Evolutionary conservation across 225 moss, liverwort and hornwort genomes (phyloP), one percentile per base, ranked within the genome.

Genomic region (Pleurozium schreberi): DNA sequence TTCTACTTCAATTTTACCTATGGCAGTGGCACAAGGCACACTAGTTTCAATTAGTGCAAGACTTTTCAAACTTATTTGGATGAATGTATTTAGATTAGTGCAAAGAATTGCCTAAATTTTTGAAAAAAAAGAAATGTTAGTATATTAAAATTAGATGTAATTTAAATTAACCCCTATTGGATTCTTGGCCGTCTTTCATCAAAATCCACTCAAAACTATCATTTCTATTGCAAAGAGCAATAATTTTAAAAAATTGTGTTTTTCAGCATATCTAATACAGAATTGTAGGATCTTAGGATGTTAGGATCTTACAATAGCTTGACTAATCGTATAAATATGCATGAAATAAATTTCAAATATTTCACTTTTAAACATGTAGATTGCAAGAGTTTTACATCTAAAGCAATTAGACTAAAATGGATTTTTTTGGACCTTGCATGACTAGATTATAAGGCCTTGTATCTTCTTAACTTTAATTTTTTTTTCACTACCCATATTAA

Each of bases 141-240:
- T 17, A 26, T 2, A 25, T 55, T 9, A 38, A 15, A 23, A 38
- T 36, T 77, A 53, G 23, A 78, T 78, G 25, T 78, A 26, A 10
- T 38, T 38, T 22, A 26, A 57, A 57, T n/a, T 38, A 26, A 4
- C 2, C 0, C 2, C 0, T 1, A 25, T 38, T 7, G 5, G 0
- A 16, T 10, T 1, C 2, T 38, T 8, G 22, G 6, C 38, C 7
- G 38, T 78, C 23, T 38, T 55, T 57, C 11, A n/a, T 79, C 11
- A 57, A 55, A 55, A 79, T 0, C 3, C 18, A n/a, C 1, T 27
- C 4, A 57, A 57, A 23, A n/a, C 0, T 17, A 6, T 27, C 7
- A 57, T 57, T n/a, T 79, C 18, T 57, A 26, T n/a, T 57, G 10
- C 57, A n/a, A 55, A 38, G 1, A 78, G 1, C 0, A n/a, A 55